Percentiles rank a stretch among this genome's conserved stretches.
Evolutionary conservation across 371 early-diverging fungal genomes (phyloP).

Genomic region (Umbelopsis sp.): DNA sequence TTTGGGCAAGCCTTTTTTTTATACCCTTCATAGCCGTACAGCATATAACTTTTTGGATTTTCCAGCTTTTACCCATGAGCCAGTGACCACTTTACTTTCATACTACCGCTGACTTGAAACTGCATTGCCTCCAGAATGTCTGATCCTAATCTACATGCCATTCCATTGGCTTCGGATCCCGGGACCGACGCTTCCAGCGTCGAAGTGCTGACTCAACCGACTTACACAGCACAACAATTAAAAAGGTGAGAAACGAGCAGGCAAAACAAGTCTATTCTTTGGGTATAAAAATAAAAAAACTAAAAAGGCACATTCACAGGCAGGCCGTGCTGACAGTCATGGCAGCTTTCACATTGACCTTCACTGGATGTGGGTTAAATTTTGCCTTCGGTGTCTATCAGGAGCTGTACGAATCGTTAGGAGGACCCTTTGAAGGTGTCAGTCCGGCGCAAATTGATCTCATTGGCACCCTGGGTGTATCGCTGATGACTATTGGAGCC

Average conservation of each 20-base stretch:
- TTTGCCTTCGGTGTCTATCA: constrained; percentile 14
- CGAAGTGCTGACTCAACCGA: neutral
- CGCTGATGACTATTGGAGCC: constrained; percentile 5
- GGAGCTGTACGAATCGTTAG: neutral
- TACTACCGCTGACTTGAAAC: no score
- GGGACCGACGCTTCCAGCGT: neutral
- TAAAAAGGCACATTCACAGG: neutral
- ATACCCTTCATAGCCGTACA: no score
- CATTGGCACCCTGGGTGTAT: constrained; percentile 5
- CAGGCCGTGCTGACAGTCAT: constrained; percentile 1
- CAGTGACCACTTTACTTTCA: no score
- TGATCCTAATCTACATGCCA: neutral
- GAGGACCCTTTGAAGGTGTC: constrained; percentile 1
- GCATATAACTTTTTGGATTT: no score
- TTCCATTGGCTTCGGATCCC: neutral
- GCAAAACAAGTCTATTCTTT: no score
- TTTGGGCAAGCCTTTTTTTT: no score
- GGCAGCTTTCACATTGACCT: constrained; percentile 1
- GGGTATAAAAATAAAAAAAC: neutral
- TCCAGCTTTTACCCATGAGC: no score
- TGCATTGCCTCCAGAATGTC: neutral
- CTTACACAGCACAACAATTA: neutral
- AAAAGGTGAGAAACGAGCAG: neutral
- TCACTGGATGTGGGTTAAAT: constrained; percentile 7
- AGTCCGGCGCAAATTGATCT: constrained; percentile 13